phyloP scores from a whole-genome alignment of 805 yeast genomes.

The Candida sphagnicola region DNA sequence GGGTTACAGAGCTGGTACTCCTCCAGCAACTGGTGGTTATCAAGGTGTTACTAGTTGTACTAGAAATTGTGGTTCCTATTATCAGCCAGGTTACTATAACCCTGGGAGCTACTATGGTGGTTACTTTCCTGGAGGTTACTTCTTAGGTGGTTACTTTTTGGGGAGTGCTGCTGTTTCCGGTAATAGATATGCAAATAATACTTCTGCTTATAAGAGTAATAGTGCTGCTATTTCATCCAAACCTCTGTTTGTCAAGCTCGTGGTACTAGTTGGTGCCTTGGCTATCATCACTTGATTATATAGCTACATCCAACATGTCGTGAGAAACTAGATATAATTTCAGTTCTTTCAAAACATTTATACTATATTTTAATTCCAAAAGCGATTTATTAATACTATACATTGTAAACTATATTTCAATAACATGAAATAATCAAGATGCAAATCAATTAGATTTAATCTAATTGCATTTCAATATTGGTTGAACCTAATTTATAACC shows the following conservation, averaged over 20 bases:
- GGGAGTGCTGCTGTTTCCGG: slow-evolving; percentile 1
- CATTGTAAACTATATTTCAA: slow-evolving; percentile 1
- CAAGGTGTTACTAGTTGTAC: slow-evolving; percentile 1
- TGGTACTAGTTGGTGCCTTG: not conserved
- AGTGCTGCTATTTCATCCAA: not conserved
- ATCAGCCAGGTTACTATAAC: slow-evolving; percentile 2
- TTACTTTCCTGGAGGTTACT: slow-evolving; percentile 3
- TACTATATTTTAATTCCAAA: not conserved
- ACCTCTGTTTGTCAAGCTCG: no score
- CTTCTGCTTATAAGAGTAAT: not conserved
- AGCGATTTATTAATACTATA: not conserved
- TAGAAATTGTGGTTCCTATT: slow-evolving; percentile 3
- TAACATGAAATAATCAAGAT: not conserved
- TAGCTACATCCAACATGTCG: no score
- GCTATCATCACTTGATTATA: no score
- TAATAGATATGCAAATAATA: slow-evolving; percentile 1
- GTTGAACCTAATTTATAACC: slow-evolving; percentile 24
- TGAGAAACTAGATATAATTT: no score
- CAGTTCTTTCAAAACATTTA: no score
- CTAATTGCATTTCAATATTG: slow-evolving; percentile 12
- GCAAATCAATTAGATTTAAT: slow-evolving; percentile 1
- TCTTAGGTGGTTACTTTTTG: slow-evolving; percentile 1
- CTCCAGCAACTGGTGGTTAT: not conserved
- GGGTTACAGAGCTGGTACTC: not conserved
- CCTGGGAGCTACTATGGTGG: slow-evolving; percentile 3